Evolutionary conservation across 148 eudicot species (phyloP), one percentile per base, ranked within the genome.

Genomic region (Rhododendron williamsianum): DNA sequence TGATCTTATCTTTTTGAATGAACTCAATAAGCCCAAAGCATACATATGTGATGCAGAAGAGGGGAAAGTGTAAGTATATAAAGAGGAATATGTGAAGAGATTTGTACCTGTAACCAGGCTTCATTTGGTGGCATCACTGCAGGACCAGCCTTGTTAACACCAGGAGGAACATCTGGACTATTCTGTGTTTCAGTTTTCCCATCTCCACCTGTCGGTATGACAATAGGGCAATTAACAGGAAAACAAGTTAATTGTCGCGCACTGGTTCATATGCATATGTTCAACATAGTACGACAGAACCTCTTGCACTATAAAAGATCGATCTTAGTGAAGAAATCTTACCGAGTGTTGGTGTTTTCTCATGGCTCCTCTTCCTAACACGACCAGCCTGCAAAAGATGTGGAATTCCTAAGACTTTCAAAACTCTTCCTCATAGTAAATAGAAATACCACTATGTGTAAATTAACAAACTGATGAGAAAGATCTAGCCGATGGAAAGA

Each of bases 301-400:
- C 63, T 8, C 10, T 58, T 21, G 58, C 48, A 76, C 25, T 41
- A 4, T 45, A 36, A 60, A 48, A 87, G 33, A 52, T 0, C 4
- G 7, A 49, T 49, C 60, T 49, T 83, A 33, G 67, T 74, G 52
- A 78, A n/a, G 51, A 71, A 82, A 78, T 49, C 92, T 88, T 88
- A 97, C 99, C 92, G 80, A 71, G 65, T 79, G 83, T 89, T 21
- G 98, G 90, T 84, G 93, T 87, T 82, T 89, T 92, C 86, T 89
- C 93, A 2, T 91, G 90, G 85, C 96, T 92, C 88, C 95, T 92
- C 90, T 97, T 95, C 87, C 91, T 92, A 77, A 85, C 92, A 38
- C 88, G 88, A 88, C 87, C 90, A 83, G 86, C 92, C 99, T 95
- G 92, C 46, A 90, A 48, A 82, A 85, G 45, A 86, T 54, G 27